A percentile compares a stretch with the other conserved stretches of the same genome.
These are phyloP conservation scores for Sporothrix sp. DNA, from an alignment of 2,329 filamentous ascomycete species.

Conservation along the genomic window DNA sequence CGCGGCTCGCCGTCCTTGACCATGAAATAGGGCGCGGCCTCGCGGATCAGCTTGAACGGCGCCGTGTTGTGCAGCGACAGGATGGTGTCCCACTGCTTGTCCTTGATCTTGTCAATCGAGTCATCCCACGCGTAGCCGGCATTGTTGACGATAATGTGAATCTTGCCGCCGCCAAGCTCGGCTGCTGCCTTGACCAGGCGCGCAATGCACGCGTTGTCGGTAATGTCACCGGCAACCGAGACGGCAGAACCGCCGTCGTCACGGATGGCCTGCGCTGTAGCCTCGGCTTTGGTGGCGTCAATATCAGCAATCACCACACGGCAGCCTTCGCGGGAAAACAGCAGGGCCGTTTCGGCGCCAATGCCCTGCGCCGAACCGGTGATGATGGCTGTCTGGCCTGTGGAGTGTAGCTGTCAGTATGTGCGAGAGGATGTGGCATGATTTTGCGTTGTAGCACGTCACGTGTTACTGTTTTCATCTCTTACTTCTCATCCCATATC, in stretches of 20 bases:
- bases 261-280: constrained; percentile 62
- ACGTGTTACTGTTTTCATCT: no score
- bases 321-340: constrained; percentile 82
- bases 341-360: constrained; percentile 68
- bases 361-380: constrained; percentile 83
- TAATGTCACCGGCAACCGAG: constrained; percentile 66
- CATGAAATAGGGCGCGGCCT: constrained; percentile 76
- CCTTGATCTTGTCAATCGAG: constrained; percentile 83
- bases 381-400: constrained; percentile 67
- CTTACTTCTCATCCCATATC: no score
- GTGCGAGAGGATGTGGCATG: background rate
- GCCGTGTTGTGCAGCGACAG: constrained; percentile 73
- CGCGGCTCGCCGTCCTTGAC: constrained; percentile 73
- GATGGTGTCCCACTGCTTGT: constrained; percentile 89
- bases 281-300: constrained; percentile 60
- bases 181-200: constrained; percentile 62
- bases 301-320: constrained; percentile 79
- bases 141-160: constrained; percentile 87
- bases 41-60: constrained; percentile 73
- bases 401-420: background rate
- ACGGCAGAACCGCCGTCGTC: constrained; percentile 56
- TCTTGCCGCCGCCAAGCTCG: constrained; percentile 75
- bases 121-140: constrained; percentile 90
- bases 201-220: constrained; percentile 59
- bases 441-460: no score